phyloP scores from a whole-genome alignment of 192 early-diverging fungal species.

The Backusella morwellensis region DNA sequence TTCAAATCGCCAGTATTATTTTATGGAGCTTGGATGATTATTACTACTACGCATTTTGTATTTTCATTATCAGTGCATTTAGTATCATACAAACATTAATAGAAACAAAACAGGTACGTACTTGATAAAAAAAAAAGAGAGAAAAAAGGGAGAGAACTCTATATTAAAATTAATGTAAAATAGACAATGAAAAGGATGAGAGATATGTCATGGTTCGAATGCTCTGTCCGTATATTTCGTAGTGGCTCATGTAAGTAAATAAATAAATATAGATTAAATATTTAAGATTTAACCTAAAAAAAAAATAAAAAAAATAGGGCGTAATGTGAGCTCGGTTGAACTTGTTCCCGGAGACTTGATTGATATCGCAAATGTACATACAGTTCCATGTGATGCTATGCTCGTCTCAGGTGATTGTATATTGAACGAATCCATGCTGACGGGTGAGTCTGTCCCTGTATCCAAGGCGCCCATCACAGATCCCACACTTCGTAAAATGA shows the following conservation, averaged over 20 bases:
- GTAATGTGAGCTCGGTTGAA: constrained; percentile 43
- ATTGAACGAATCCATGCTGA: constrained; percentile 97
- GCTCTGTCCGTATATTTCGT: constrained; percentile 76
- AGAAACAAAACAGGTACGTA: constrained; percentile 61
- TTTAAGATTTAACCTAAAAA: too few species aligned
- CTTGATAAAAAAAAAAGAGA: not conserved
- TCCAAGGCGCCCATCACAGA: constrained; percentile 82
- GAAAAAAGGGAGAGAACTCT: not conserved
- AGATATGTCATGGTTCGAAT: constrained; percentile 88
- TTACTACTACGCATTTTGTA: constrained; percentile 92
- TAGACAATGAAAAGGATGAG: constrained; percentile 70
- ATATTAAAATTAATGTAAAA: constrained; percentile 39
- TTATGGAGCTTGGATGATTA: constrained; percentile 92
- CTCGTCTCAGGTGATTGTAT: constrained; percentile 94
- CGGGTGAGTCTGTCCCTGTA: constrained; percentile 95
- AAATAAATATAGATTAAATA: too few species aligned
- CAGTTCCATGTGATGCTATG: constrained; percentile 90
- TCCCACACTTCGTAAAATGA: constrained; percentile 56
- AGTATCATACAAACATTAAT: constrained; percentile 77
- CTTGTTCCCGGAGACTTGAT: constrained; percentile 96
- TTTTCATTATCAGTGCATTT: constrained; percentile 81
- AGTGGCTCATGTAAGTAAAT: constrained; percentile 54
- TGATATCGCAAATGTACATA: constrained; percentile 65
- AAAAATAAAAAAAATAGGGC: constrained; percentile 18
- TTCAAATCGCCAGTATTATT: constrained; percentile 73